Evolutionary conservation across 2,329 filamentous ascomycete genomes (phyloP).

Genomic region (Nothopassalora personata): DNA sequence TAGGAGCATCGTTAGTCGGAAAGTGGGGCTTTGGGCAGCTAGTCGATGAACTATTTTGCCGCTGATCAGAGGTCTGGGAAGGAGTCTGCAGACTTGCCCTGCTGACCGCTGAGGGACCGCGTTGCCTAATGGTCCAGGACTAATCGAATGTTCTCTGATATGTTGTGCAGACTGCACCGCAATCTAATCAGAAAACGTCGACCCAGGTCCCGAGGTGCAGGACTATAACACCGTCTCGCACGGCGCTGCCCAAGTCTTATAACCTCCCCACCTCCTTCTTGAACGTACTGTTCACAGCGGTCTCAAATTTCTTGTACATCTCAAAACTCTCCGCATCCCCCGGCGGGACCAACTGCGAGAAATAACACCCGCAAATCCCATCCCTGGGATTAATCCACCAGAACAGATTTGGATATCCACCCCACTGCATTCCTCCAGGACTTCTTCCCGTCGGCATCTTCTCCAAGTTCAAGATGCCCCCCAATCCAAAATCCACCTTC

Average conservation of each 20-base stretch:
- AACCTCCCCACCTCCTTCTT: neutral
- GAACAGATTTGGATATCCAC: constrained; percentile 42
- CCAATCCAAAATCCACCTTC: constrained; percentile 37
- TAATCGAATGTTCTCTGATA: too few relatives aligned
- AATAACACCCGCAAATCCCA: constrained; percentile 39
- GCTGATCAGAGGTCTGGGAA: too few relatives aligned
- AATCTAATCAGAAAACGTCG: too few relatives aligned
- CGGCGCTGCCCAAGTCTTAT: neutral
- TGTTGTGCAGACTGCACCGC: too few relatives aligned
- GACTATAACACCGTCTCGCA: too few relatives aligned
- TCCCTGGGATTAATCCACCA: constrained; percentile 40
- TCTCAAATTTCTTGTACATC: constrained; percentile 36
- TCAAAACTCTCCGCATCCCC: constrained; percentile 35
- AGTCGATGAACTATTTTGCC: too few relatives aligned
- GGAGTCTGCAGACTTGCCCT: too few relatives aligned
- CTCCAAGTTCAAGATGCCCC: constrained; percentile 39
- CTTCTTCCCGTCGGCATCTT: constrained; percentile 34
- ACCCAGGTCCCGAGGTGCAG: too few relatives aligned
- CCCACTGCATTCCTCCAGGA: constrained; percentile 39
- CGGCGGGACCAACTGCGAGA: constrained; percentile 36
- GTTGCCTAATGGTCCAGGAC: too few relatives aligned
- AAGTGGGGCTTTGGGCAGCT: too few relatives aligned
- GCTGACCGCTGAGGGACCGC: too few relatives aligned
- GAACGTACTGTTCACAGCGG: constrained; percentile 33
- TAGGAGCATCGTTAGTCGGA: too few relatives aligned